phyloP scores from a whole-genome alignment of 176 grass and related monocot genomes.

The Rhynchospora breviuscula region DNA sequence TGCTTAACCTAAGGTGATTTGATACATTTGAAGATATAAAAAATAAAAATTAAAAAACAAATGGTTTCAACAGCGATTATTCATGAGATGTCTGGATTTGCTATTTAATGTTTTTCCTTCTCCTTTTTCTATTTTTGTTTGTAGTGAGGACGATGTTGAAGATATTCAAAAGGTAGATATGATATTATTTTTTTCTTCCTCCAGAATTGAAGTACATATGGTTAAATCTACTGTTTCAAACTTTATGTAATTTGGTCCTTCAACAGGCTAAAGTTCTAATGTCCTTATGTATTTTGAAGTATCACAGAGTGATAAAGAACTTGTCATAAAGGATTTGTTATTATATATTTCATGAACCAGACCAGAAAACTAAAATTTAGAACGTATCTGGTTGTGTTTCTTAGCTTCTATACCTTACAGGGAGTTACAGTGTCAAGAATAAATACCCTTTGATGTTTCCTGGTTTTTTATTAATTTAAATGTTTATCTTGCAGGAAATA shows the following conservation, averaged over 20 bases:
- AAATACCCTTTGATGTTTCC: not conserved
- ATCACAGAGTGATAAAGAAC: not conserved
- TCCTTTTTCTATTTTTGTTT: constrained; percentile 23
- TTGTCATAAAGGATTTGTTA: not conserved
- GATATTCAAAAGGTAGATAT: constrained; percentile 92
- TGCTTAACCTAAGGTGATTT: constrained; percentile 13
- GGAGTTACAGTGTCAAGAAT: not conserved
- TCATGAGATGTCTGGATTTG: not conserved
- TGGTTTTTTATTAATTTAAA: constrained; percentile 31
- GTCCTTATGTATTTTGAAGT: not conserved
- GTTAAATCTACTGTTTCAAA: not conserved
- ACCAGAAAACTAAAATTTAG: not conserved
- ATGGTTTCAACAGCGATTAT: not conserved
- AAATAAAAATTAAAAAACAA: not conserved
- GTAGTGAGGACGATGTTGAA: constrained; percentile 98
- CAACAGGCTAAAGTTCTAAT: not conserved
- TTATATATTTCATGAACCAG: not conserved
- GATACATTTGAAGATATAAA: not conserved
- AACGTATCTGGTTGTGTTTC: not conserved
- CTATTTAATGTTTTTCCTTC: not conserved
- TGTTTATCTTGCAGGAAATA: constrained; percentile 66
- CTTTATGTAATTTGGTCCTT: not conserved
- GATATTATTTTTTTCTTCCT: not conserved
- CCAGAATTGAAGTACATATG: not conserved
- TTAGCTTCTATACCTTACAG: not conserved